Percentiles rank a stretch among this genome's conserved stretches.
phyloP scores from a whole-genome alignment of 2,329 filamentous ascomycete species.

The Paramyrothecium sp. region DNA sequence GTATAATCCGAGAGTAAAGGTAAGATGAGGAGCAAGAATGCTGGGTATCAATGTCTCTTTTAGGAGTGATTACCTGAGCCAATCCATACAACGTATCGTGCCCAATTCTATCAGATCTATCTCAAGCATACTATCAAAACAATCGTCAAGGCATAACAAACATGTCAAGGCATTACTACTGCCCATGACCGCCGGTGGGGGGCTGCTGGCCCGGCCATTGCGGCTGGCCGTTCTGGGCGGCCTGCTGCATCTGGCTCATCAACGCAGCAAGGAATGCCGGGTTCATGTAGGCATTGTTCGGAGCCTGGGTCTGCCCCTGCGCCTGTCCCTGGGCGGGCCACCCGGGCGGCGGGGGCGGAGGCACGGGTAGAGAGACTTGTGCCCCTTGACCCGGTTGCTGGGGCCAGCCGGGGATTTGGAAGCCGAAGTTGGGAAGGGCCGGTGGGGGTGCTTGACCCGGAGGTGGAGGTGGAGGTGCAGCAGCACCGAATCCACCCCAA shows the following conservation, averaged over 20 bases:
- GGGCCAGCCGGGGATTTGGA: constrained; percentile 43
- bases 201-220: constrained; percentile 26
- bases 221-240: constrained; percentile 25
- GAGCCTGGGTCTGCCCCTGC: constrained; percentile 29
- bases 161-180: constrained; percentile 13
- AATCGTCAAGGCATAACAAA: neutral
- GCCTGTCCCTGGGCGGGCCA: constrained; percentile 26
- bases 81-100: too few species aligned
- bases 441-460: constrained; percentile 16
- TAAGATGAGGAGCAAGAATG: too few species aligned
- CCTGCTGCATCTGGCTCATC: constrained; percentile 40
- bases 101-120: neutral
- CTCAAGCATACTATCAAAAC: constrained; percentile 2
- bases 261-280: constrained; percentile 55
- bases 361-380: constrained; percentile 30
- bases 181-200: constrained; percentile 22
- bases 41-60: too few species aligned
- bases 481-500: constrained; percentile 12
- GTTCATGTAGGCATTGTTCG: constrained; percentile 50
- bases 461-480: constrained; percentile 4
- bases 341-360: constrained; percentile 39
- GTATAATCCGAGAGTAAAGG: too few species aligned
- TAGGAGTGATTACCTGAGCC: too few species aligned
- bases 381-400: constrained; percentile 22
- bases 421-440: constrained; percentile 35